A percentile compares a stretch with the other conserved stretches of the same genome.
phyloP scores from a whole-genome alignment of 2,329 filamentous ascomycete species.

The Fusarium redolens region DNA sequence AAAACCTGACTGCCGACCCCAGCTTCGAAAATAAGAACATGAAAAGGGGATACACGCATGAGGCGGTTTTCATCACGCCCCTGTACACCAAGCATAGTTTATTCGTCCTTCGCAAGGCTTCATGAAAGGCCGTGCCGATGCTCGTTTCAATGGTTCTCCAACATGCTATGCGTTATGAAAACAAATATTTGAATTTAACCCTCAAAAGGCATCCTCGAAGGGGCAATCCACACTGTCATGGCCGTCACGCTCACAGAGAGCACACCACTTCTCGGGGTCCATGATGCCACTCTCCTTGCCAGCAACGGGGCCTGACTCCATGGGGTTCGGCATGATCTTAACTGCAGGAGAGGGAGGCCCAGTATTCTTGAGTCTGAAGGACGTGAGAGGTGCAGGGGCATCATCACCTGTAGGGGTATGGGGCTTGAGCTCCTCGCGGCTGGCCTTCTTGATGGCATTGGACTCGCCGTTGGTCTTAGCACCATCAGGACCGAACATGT shows the following conservation, averaged over 20 bases:
- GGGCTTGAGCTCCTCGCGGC: slow-evolving; percentile 53
- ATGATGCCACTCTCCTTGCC: slow-evolving; percentile 82
- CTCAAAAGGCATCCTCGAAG: slow-evolving; percentile 82
- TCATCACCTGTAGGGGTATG: slow-evolving; percentile 59
- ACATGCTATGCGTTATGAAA: slow-evolving; percentile 18
- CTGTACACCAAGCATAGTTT: slow-evolving; percentile 39
- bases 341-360: slow-evolving; percentile 53
- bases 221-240: slow-evolving; percentile 97
- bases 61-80: slow-evolving; percentile 45
- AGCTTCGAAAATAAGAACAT: slow-evolving; percentile 25
- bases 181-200: slow-evolving; percentile 2
- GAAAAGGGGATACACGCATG: slow-evolving; percentile 32
- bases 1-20: slow-evolving; percentile 30
- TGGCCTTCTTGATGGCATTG: slow-evolving; percentile 50
- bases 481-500: slow-evolving; percentile 76
- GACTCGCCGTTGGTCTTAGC: slow-evolving; percentile 49
- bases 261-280: slow-evolving; percentile 94
- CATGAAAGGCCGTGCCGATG: slow-evolving; percentile 30
- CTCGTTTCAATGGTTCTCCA: slow-evolving; percentile 24
- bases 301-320: slow-evolving; percentile 75
- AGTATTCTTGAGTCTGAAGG: slow-evolving; percentile 60
- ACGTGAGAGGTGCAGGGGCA: slow-evolving; percentile 67
- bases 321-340: slow-evolving; percentile 68
- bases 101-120: slow-evolving; percentile 17
- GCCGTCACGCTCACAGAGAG: slow-evolving; percentile 93